A percentile compares a stretch with the other conserved stretches of the same genome.
These are phyloP conservation scores for Mediolabrus comicus DNA, from an alignment of 108 stramenopile species.

Conservation along the genomic window DNA sequence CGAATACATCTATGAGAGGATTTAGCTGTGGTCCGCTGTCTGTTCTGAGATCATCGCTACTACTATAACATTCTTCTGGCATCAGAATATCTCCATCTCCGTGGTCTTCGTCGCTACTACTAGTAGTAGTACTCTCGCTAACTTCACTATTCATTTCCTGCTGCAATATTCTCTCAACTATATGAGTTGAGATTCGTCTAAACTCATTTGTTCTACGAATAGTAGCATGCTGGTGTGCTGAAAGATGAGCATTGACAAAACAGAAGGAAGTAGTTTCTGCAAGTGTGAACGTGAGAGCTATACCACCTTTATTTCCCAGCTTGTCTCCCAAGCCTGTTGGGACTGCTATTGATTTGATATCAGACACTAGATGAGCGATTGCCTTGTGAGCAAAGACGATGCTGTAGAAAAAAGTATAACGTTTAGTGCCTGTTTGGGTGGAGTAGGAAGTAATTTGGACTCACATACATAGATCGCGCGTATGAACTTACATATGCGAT, in stretches of 20 bases:
- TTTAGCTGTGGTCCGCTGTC: constrained; percentile 58
- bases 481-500: constrained; percentile 33
- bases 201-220: constrained; percentile 43
- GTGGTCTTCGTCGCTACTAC: background rate
- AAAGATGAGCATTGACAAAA: constrained; percentile 93
- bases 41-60: constrained; percentile 54
- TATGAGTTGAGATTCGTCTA: constrained; percentile 29
- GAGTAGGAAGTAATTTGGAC: background rate
- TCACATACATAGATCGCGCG: too few relatives aligned
- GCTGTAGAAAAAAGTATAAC: background rate
- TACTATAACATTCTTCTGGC: too few relatives aligned
- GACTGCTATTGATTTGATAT: constrained; percentile 25
- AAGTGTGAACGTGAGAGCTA: constrained; percentile 71
- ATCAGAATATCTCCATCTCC: constrained; percentile 68
- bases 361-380: constrained; percentile 30
- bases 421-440: background rate
- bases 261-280: constrained; percentile 84
- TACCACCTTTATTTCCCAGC: constrained; percentile 98
- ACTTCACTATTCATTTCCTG: background rate
- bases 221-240: constrained; percentile 83
- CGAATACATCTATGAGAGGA: constrained; percentile 52
- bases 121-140: too few relatives aligned
- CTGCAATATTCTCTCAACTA: constrained; percentile 13
- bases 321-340: constrained; percentile 40
- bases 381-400: constrained; percentile 37